These are phyloP conservation scores for Ophiocordyceps robertsii DNA, from an alignment of 2,329 filamentous ascomycete genomes.

Conservation along the genomic window DNA sequence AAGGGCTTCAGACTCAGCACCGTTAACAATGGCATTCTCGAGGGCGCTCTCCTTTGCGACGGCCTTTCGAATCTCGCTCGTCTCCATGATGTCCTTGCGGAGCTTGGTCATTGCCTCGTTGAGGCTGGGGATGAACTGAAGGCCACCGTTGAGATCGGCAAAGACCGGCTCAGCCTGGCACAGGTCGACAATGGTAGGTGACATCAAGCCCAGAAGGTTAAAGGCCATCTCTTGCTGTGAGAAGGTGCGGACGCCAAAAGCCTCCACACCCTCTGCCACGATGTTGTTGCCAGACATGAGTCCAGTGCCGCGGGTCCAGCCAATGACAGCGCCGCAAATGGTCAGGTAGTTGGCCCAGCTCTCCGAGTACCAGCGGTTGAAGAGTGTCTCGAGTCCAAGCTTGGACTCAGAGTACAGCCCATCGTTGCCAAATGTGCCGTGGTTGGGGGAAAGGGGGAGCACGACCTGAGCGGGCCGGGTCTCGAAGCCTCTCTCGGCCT, in stretches of 20 bases:
- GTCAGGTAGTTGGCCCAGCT: constrained; percentile 96
- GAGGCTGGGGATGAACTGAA: constrained; percentile 93
- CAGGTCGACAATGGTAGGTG: constrained; percentile 81
- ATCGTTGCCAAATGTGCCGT: constrained; percentile 95
- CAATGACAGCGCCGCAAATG: constrained; percentile 95
- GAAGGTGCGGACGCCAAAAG: constrained; percentile 93
- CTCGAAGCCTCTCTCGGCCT: constrained; percentile 76
- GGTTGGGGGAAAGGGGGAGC: constrained; percentile 89
- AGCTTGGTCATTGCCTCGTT: constrained; percentile 90
- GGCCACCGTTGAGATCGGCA: constrained; percentile 91
- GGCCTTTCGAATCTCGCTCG: constrained; percentile 81
- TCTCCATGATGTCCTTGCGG: constrained; percentile 89
- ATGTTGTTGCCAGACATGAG: constrained; percentile 98
- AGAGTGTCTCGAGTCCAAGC: constrained; percentile 88
- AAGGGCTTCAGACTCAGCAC: constrained; percentile 77
- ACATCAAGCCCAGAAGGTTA: constrained; percentile 93
- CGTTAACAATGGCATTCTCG: constrained; percentile 95
- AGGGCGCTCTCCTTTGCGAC: constrained; percentile 92
- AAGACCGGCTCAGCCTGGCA: constrained; percentile 94
- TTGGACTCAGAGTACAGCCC: constrained; percentile 98
- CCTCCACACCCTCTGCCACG: constrained; percentile 92
- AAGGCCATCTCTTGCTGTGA: constrained; percentile 99
- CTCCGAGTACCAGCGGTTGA: constrained; percentile 97
- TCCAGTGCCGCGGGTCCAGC: constrained; percentile 96
- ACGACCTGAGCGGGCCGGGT: constrained; percentile 95